These are phyloP conservation scores for Hygrophorus pudorinus DNA, from an alignment of 768 basidiomycete genomes.

Conservation along the genomic window DNA sequence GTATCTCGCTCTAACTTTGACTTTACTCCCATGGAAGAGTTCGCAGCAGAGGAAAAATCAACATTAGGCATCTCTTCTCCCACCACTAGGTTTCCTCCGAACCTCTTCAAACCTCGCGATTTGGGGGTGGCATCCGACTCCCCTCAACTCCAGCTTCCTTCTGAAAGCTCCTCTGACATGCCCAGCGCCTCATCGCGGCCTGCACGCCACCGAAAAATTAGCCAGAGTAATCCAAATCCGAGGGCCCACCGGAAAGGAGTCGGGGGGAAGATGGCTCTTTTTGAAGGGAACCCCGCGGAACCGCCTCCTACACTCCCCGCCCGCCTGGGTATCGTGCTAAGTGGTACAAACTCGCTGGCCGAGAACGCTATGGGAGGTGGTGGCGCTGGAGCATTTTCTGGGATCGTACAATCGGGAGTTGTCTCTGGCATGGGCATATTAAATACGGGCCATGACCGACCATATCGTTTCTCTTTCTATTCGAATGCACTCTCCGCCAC, in stretches of 20 bases:
- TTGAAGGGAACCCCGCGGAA: constrained; percentile 54
- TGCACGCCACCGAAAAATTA: constrained; percentile 76
- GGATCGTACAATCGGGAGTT: constrained; percentile 13
- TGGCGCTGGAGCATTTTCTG: constrained; percentile 13
- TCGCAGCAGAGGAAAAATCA: constrained; percentile 59
- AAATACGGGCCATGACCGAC: constrained; percentile 65
- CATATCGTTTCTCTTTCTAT: constrained; percentile 98
- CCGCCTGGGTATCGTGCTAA: constrained; percentile 17
- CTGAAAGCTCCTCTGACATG: constrained; percentile 12
- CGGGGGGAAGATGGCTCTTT: constrained; percentile 83
- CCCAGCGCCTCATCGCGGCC: constrained; percentile 21
- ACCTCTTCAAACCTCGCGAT: constrained; percentile 11
- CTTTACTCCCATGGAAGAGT: constrained; percentile 69
- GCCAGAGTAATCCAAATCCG: constrained; percentile 67
- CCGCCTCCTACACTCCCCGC: constrained; percentile 37
- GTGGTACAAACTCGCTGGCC: not conserved
- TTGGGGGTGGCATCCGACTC: constrained; percentile 1
- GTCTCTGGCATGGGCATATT: constrained; percentile 22
- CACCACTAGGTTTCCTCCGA: constrained; percentile 28
- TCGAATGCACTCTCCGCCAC: constrained; percentile 87
- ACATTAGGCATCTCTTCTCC: constrained; percentile 49
- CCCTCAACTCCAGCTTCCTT: constrained; percentile 8
- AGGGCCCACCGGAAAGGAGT: constrained; percentile 47
- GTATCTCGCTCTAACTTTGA: constrained; percentile 52
- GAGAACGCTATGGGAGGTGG: constrained; percentile 2